Evolutionary conservation across 2,329 filamentous ascomycete species (phyloP).

Genomic region (Endocalyx cinctus): DNA sequence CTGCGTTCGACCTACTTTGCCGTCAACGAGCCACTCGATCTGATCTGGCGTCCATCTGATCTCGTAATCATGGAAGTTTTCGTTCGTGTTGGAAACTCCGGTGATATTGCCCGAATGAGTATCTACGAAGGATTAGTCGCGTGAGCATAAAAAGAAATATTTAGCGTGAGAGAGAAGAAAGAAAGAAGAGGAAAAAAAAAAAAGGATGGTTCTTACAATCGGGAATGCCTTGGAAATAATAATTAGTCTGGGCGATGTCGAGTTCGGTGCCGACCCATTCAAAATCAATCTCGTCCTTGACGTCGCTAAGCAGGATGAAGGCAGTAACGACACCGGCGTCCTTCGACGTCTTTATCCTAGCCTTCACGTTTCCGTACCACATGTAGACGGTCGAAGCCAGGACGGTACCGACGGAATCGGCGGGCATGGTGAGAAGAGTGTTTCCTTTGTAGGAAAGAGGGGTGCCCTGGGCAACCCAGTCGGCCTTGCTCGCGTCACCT

Average conservation of each 20-base stretch:
- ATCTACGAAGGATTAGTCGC: slow-evolving; percentile 51
- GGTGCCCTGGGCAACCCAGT: slow-evolving; percentile 86
- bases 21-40: slow-evolving; percentile 85
- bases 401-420: slow-evolving; percentile 79
- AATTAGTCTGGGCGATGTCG: slow-evolving; percentile 81
- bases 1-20: slow-evolving; percentile 67
- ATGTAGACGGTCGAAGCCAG: slow-evolving; percentile 81
- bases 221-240: slow-evolving; percentile 90
- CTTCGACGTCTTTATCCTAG: slow-evolving; percentile 76
- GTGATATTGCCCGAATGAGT: slow-evolving; percentile 70
- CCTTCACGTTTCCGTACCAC: slow-evolving; percentile 94
- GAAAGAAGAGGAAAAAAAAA: slow-evolving; percentile 2
- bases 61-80: slow-evolving; percentile 82
- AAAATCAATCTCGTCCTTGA: slow-evolving; percentile 98
- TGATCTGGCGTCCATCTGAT: slow-evolving; percentile 87
- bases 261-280: slow-evolving; percentile 87
- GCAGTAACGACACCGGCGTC: slow-evolving; percentile 91
- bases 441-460: slow-evolving; percentile 64
- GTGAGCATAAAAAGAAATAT: not conserved
- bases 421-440: slow-evolving; percentile 83
- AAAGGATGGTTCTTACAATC: slow-evolving; percentile 60
- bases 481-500: slow-evolving; percentile 71
- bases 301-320: slow-evolving; percentile 91
- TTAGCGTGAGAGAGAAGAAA: no score
- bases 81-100: slow-evolving; percentile 61